Percentiles rank a stretch among this genome's conserved stretches.
phyloP scores from a whole-genome alignment of 2,329 filamentous ascomycete genomes.

The Colletotrichum sp. region DNA sequence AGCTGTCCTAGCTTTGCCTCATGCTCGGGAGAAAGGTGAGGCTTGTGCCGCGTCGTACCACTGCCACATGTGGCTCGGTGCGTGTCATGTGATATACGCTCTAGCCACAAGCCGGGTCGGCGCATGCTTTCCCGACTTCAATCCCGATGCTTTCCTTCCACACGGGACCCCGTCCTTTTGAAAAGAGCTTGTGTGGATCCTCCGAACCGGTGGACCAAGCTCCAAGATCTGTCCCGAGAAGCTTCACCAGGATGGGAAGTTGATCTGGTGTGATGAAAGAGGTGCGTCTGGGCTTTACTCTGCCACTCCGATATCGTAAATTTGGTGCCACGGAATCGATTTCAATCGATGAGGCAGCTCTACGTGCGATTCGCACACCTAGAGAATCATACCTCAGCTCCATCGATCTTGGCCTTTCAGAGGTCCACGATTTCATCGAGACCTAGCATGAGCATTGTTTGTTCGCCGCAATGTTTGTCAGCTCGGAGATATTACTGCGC shows the following conservation, averaged over 20 bases:
- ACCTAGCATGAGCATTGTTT: background rate
- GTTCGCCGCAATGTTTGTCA: background rate
- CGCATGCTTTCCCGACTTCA: conserved; percentile 5
- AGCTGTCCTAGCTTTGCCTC: background rate
- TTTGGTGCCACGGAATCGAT: background rate
- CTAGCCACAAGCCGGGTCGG: background rate
- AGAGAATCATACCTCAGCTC: background rate
- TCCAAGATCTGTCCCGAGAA: background rate
- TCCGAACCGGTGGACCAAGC: conserved; percentile 14
- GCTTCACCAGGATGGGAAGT: background rate
- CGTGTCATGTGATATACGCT: background rate
- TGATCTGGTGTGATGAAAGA: background rate
- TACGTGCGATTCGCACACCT: background rate
- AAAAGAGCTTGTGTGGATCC: conserved; percentile 9
- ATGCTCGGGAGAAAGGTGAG: background rate
- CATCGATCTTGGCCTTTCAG: background rate
- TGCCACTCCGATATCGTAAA: background rate
- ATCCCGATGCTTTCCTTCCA: background rate
- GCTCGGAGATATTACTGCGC: background rate
- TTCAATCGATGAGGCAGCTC: background rate
- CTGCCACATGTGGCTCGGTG: background rate
- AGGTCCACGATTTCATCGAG: background rate
- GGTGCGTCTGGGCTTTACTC: background rate
- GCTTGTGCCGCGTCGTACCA: background rate
- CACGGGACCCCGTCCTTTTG: conserved; percentile 1